Percentiles rank a stretch among this genome's conserved stretches.
These are phyloP conservation scores for Dothideomycetes sp. DNA, from an alignment of 2,329 filamentous ascomycete species.

Conservation along the genomic window DNA sequence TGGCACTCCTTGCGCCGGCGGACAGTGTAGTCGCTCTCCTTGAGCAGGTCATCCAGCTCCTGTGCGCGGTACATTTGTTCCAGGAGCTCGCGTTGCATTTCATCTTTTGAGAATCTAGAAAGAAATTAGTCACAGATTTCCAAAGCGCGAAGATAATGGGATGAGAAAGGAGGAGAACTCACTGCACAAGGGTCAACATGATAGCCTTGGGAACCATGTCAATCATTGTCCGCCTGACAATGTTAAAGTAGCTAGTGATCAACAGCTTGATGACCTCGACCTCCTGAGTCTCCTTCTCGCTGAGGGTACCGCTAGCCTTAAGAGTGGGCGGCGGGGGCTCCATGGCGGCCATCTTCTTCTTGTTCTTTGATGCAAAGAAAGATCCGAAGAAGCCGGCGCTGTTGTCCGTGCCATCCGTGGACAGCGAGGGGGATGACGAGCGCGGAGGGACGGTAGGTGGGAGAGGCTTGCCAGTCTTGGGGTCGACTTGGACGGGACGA, in stretches of 20 bases:
- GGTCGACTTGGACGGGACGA: constrained; percentile 90
- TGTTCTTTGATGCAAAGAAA: constrained; percentile 98
- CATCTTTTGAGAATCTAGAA: constrained; percentile 78
- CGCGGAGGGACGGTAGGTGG: constrained; percentile 57
- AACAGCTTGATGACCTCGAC: constrained; percentile 98
- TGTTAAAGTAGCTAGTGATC: constrained; percentile 96
- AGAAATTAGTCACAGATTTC: constrained; percentile 10
- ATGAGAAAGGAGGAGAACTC: constrained; percentile 35
- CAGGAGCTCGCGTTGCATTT: constrained; percentile 94
- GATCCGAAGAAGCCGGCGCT: constrained; percentile 81
- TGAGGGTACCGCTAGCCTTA: constrained; percentile 87
- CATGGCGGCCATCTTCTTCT: constrained; percentile 99
- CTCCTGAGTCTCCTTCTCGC: constrained; percentile 87
- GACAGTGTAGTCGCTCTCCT: constrained; percentile 96
- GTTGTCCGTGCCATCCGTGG: constrained; percentile 37
- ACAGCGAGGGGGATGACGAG: constrained; percentile 64
- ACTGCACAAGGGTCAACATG: constrained; percentile 95
- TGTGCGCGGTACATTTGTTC: constrained; percentile 94
- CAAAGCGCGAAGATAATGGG: neutral
- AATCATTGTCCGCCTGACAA: constrained; percentile 96
- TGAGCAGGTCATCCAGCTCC: constrained; percentile 85
- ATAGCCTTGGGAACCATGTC: constrained; percentile 99
- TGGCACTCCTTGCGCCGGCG: constrained; percentile 94
- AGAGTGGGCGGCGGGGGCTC: constrained; percentile 84
- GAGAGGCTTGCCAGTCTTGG: constrained; percentile 95